Evolutionary conservation across 257 asterid species (phyloP).

Genomic region (Petunia secreta): DNA sequence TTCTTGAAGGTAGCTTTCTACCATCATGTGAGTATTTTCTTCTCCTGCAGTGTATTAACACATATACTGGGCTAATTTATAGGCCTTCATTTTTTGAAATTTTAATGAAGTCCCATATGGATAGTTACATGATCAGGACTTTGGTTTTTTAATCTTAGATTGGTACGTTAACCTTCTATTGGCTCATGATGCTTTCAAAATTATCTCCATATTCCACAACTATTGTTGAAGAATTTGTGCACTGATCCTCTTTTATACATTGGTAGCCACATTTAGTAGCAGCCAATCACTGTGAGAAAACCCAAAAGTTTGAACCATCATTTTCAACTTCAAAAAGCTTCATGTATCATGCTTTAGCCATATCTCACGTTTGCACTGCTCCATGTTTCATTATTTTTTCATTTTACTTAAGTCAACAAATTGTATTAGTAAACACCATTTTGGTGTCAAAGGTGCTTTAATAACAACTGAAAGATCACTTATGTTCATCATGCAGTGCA

Average conservation of each 20-base stretch:
- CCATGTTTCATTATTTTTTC: too few species aligned
- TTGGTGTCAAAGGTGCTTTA: too few species aligned
- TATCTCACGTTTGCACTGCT: too few species aligned
- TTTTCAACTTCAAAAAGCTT: not conserved
- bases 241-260: not conserved
- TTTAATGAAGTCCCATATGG: not conserved
- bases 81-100: conserved; percentile 16
- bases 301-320: conserved; percentile 11
- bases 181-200: not conserved
- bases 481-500: too few species aligned
- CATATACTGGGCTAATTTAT: conserved; percentile 20
- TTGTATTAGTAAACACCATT: too few species aligned
- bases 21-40: not conserved
- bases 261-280: not conserved
- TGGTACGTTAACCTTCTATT: too few species aligned
- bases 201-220: too few species aligned
- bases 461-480: too few species aligned
- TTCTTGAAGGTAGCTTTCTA: conserved; percentile 33
- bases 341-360: too few species aligned
- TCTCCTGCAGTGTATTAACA: not conserved
- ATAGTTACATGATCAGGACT: conserved; percentile 22
- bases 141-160: not conserved
- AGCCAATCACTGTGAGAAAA: not conserved
- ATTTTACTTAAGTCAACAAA: too few species aligned
- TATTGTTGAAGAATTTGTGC: too few species aligned